Evolutionary conservation across 352 stramenopile genomes (phyloP).

Genomic region (Phytophthora nicotianae): DNA sequence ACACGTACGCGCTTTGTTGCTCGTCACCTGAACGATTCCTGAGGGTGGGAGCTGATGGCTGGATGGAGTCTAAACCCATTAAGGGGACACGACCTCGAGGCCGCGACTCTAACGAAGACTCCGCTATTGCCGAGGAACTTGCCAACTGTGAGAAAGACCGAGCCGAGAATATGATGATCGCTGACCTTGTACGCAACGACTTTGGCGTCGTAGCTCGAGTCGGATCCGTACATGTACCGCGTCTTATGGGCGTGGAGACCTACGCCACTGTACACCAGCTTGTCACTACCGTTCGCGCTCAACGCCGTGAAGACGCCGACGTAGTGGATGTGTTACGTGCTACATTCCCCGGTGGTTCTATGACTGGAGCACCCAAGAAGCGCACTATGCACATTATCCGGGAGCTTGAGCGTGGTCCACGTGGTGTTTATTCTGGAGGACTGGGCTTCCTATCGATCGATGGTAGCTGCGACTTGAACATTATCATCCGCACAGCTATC

Average conservation of each 20-base stretch:
- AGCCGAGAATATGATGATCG: conserved; percentile 99
- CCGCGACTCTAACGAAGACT: conserved; percentile 48
- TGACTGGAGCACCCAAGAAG: conserved; percentile 98
- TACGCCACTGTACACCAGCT: conserved; percentile 98
- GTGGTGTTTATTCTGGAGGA: conserved; percentile 96
- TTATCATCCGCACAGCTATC: conserved; percentile 97
- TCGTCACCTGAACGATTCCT: conserved; percentile 97
- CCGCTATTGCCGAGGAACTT: conserved; percentile 74
- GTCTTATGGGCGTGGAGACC: conserved; percentile 95
- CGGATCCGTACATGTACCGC: conserved; percentile 92
- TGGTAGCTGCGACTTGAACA: conserved; percentile 96
- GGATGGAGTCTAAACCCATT: conserved; percentile 97
- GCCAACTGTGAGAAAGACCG: conserved; percentile 91
- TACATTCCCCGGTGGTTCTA: conserved; percentile 97
- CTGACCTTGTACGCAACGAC: conserved; percentile 96
- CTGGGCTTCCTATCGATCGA: conserved; percentile 96
- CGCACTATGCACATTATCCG: conserved; percentile 97
- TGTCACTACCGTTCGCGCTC: conserved; percentile 94
- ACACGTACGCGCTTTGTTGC: conserved; percentile 93
- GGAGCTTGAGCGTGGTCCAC: conserved; percentile 83
- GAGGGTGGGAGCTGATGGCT: conserved; percentile 56
- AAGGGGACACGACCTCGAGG: conserved; percentile 93
- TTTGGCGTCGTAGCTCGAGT: conserved; percentile 93
- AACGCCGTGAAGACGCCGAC: conserved; percentile 51
- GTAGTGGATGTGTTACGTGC: conserved; percentile 92